Base-by-base conservation (phyloP, 2,329 filamentous ascomycete genomes). In the Aurifilum marmelostoma region DNA sequence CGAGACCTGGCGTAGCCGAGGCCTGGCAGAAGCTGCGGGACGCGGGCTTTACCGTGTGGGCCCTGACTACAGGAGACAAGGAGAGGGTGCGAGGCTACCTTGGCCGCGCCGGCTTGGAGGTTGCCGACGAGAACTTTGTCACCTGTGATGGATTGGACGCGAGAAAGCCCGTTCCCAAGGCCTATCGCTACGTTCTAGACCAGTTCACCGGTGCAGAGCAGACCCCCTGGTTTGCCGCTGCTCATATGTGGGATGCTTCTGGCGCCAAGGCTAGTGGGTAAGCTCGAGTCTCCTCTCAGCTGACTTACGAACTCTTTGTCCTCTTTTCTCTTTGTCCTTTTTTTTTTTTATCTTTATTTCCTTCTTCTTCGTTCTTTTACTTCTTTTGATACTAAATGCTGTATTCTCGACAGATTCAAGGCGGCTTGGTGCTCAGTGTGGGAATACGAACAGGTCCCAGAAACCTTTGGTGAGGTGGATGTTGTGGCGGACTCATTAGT, bases 201-300 rank as follows among this genome's bases (percentile, higher is more conserved):
- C 76, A 74, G 63, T 81, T 87, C 67, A 63, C 56, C 32, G 79
- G 72, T 0, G 72, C 73, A 0, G 76, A 77, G 0, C 77, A 83
- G 70, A 80, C 80, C 34, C 34, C 34, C 60, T 88, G 85, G 85
- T 88, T 88, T 74, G 86, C 84, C 0, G 86, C 87, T 1, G 86
- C 85, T 29, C 87, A 88, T 76, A 84, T 85, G 80, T 88, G 86
- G 87, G 86, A 89, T 77, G 85, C 86, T 1, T 80, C 81, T 24
- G 84, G 85, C 3, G 86, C 86, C 11, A 80, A 79, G 62, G 80
- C 78, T 67, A 80, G 80, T n/a, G 84, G 84, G 71, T 77, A 70
- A 71, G 74, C 60, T 8, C 18, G 29, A 14, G 3, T 32, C 6
- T n/a, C 3, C 7, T n/a, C 5, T 14, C 1, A 8, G 34, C 34